phyloP scores from a whole-genome alignment of 2,329 filamentous ascomycete species.

The Pseudogymnoascus sp. region DNA sequence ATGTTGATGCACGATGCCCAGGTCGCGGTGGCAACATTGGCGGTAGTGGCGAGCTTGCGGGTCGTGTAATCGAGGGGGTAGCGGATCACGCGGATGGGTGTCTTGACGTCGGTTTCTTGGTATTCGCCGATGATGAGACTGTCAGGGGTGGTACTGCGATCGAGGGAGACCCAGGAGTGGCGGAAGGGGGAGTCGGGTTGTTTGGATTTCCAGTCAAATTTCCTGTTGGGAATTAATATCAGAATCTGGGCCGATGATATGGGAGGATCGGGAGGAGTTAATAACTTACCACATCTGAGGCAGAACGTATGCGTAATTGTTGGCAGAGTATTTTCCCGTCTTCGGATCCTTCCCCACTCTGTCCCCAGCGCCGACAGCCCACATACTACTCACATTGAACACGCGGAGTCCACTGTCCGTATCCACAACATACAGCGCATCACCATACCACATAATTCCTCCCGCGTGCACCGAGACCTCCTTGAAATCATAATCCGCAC shows the following conservation, averaged over 20 bases:
- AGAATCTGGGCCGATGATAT: neutral
- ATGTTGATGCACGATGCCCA: conserved; percentile 31
- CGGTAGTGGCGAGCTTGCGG: conserved; percentile 22
- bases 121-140: conserved; percentile 31
- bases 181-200: conserved; percentile 25
- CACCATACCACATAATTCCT: conserved; percentile 32
- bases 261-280: neutral
- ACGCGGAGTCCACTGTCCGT: conserved; percentile 30
- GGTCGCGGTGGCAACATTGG: conserved; percentile 15
- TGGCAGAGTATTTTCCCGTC: conserved; percentile 26
- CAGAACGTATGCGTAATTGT: conserved; percentile 29
- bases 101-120: conserved; percentile 18
- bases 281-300: conserved; percentile 28
- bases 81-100: conserved; percentile 26
- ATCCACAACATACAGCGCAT: conserved; percentile 31
- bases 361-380: conserved; percentile 28
- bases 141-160: conserved; percentile 28
- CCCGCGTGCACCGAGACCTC: conserved; percentile 30
- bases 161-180: conserved; percentile 31
- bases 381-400: conserved; percentile 32
- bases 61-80: conserved; percentile 27
- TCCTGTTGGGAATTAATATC: neutral
- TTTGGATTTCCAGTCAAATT: conserved; percentile 6
- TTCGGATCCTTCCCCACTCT: conserved; percentile 26
- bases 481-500: conserved; percentile 28